Percentiles rank a stretch among this genome's conserved stretches.
These are phyloP conservation scores for Lasiodiplodia sp. DNA, from an alignment of 2,329 filamentous ascomycete species.

Conservation along the genomic window DNA sequence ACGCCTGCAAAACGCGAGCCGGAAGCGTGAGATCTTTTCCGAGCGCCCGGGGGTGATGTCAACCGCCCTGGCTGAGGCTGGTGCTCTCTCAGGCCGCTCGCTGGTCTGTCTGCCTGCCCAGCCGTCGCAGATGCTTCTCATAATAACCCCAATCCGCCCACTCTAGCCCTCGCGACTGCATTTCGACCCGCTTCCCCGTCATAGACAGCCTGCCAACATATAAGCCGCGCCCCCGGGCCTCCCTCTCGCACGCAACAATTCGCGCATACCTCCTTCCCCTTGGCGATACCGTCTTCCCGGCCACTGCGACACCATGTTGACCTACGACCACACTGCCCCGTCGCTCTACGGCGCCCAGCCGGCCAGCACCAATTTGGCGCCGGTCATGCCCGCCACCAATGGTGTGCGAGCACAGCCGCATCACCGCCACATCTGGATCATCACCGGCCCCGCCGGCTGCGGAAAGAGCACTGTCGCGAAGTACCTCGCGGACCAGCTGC, in stretches of 20 bases:
- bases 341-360: constrained; percentile 29
- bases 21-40: constrained; percentile 26
- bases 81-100: constrained; percentile 14
- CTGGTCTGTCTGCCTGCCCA: constrained; percentile 26
- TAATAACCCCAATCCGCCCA: constrained; percentile 26
- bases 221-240: constrained; percentile 19
- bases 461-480: constrained; percentile 62
- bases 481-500: constrained; percentile 52
- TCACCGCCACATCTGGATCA: constrained; percentile 59
- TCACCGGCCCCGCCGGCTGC: constrained; percentile 62
- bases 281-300: neutral
- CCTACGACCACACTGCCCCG: constrained; percentile 31
- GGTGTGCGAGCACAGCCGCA: constrained; percentile 36
- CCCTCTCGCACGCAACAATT: neutral
- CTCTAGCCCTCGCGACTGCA: constrained; percentile 14
- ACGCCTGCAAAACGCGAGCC: constrained; percentile 14
- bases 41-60: constrained; percentile 28
- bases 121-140: constrained; percentile 20
- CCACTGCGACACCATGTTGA: constrained; percentile 31
- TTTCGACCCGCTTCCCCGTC: constrained; percentile 25
- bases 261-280: constrained; percentile 15
- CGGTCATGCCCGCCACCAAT: constrained; percentile 22
- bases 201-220: constrained; percentile 5
- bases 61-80: constrained; percentile 29
- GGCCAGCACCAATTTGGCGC: constrained; percentile 22